A percentile compares a stretch with the other conserved stretches of the same genome.
phyloP scores from a whole-genome alignment of 2,329 filamentous ascomycete genomes.

The Cytospora piceae region DNA sequence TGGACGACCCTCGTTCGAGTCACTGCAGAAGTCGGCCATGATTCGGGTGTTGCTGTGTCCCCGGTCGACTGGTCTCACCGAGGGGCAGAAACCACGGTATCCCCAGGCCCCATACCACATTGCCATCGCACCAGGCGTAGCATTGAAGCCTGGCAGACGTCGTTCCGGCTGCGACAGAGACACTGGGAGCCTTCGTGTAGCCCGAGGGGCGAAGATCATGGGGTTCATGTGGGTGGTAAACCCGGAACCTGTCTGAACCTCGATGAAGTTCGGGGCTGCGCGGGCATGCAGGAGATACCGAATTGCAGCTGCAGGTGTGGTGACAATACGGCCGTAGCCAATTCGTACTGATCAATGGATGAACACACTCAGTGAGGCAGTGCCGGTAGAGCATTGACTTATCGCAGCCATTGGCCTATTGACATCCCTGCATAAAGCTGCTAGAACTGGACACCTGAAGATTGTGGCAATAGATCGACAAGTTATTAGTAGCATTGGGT shows the following conservation, averaged over 20 bases:
- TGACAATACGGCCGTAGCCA: neutral
- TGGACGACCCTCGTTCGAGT: conserved; percentile 10
- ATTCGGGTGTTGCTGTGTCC: conserved; percentile 5
- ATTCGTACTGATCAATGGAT: conserved; percentile 13
- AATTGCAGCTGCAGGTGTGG: neutral
- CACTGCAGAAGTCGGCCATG: conserved; percentile 4
- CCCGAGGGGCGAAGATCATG: conserved; percentile 3
- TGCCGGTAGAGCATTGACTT: neutral
- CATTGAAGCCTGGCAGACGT: conserved; percentile 1
- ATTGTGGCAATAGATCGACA: conserved; percentile 19
- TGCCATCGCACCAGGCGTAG: conserved; percentile 19
- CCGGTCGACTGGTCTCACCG: conserved; percentile 19
- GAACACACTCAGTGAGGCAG: conserved; percentile 7
- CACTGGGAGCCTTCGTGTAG: conserved; percentile 13
- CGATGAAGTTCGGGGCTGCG: neutral
- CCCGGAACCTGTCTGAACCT: neutral
- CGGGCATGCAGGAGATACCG: conserved; percentile 9
- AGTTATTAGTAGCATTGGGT: conserved; percentile 23
- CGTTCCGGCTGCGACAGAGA: conserved; percentile 13
- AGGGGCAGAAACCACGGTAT: neutral
- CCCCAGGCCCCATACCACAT: conserved; percentile 3
- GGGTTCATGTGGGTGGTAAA: neutral
- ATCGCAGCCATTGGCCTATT: neutral
- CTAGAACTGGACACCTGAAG: neutral
- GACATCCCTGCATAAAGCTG: conserved; percentile 4